Conservation (phyloP, 257 asterid genomes). For the Scutellaria baicalensis region DNA sequence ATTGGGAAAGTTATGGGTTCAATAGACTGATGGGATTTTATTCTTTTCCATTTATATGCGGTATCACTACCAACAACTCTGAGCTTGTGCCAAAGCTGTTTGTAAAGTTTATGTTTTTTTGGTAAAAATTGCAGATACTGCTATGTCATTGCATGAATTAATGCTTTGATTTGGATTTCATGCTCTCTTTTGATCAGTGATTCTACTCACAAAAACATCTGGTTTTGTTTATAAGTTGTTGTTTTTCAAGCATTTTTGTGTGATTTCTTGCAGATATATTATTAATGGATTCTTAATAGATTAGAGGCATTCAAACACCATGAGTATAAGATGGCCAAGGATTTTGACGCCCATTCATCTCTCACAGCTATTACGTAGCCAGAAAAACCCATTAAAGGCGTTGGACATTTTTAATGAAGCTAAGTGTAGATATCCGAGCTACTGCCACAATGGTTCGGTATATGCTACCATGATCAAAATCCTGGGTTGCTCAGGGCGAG, state of each 20-base stretch:
- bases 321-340: conserved; percentile 89
- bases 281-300: not conserved
- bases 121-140: not conserved
- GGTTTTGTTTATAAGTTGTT: not conserved
- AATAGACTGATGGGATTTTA: not conserved
- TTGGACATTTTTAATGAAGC: conserved; percentile 66
- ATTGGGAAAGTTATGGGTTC: not conserved
- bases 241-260: not conserved
- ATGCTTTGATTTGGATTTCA: not conserved
- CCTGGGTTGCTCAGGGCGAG: conserved; percentile 56
- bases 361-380: conserved; percentile 53
- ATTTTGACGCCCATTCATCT: conserved; percentile 62
- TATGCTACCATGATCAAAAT: conserved; percentile 65
- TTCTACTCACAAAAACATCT: not conserved
- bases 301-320: conserved; percentile 14
- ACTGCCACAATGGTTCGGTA: conserved; percentile 72
- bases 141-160: not conserved
- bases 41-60: not conserved
- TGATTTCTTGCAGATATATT: not conserved
- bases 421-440: conserved; percentile 52
- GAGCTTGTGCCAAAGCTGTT: not conserved
- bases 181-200: not conserved
- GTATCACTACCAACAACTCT: not conserved
- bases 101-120: not conserved
- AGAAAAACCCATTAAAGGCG: conserved; percentile 80